Conservation (phyloP, 2,329 filamentous ascomycete species). For the Hyphodiscus sp. region DNA sequence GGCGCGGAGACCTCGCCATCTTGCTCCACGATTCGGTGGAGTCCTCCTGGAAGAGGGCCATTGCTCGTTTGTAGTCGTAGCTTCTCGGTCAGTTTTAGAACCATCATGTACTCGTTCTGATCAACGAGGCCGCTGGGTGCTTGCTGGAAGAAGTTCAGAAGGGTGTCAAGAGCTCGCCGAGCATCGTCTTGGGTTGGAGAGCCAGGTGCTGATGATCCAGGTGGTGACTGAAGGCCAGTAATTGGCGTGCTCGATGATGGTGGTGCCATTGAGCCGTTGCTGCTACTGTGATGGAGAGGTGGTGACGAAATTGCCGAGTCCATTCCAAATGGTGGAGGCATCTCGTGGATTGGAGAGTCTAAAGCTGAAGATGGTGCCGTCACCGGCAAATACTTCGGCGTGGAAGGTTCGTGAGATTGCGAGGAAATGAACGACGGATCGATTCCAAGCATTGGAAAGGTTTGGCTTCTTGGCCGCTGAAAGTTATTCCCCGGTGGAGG, state of each 20-base stretch:
- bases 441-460: constrained; percentile 68
- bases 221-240: constrained; percentile 33
- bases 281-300: constrained; percentile 45
- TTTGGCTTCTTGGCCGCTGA: constrained; percentile 78
- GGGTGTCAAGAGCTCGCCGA: constrained; percentile 69
- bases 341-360: constrained; percentile 44
- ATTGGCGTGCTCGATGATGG: constrained; percentile 32
- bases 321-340: constrained; percentile 31
- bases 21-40: constrained; percentile 31
- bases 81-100: constrained; percentile 81
- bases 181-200: constrained; percentile 83
- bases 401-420: constrained; percentile 45
- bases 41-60: constrained; percentile 33
- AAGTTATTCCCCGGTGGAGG: constrained; percentile 40
- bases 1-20: constrained; percentile 24
- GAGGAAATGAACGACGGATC: constrained; percentile 46
- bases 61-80: constrained; percentile 56
- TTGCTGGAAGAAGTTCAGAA: constrained; percentile 74
- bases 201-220: constrained; percentile 48
- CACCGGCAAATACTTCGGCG: constrained; percentile 43
- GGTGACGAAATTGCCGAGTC: constrained; percentile 35
- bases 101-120: constrained; percentile 67
- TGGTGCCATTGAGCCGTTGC: constrained; percentile 41
- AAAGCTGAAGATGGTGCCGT: constrained; percentile 37
- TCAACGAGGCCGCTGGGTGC: constrained; percentile 62